phyloP scores from a whole-genome alignment of 148 eudicot species.

The Bassia scoparia region DNA sequence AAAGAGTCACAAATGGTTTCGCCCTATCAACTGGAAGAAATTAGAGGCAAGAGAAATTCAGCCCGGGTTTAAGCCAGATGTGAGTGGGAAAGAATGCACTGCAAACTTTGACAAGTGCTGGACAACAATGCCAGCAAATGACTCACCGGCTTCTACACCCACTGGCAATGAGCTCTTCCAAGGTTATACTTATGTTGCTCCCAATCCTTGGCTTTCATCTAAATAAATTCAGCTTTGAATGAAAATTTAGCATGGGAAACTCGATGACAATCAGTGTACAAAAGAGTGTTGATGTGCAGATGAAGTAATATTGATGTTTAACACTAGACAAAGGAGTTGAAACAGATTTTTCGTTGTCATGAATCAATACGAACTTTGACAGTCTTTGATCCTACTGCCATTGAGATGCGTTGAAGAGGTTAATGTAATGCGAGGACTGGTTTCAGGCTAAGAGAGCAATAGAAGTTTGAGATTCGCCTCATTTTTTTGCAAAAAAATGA shows the following conservation, averaged over 20 bases:
- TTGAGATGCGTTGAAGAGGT: not conserved
- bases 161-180: slow-evolving; percentile 64
- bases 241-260: no score
- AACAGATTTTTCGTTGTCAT: not conserved
- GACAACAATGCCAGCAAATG: slow-evolving; percentile 83
- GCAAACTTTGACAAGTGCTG: slow-evolving; percentile 87
- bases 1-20: slow-evolving; percentile 79
- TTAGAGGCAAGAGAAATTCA: slow-evolving; percentile 60
- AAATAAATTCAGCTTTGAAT: not conserved
- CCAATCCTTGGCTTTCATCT: slow-evolving; percentile 80
- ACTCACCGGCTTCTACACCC: slow-evolving; percentile 86
- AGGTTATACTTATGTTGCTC: slow-evolving; percentile 76
- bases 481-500: no score
- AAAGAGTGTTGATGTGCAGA: not conserved
- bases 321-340: not conserved
- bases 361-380: not conserved
- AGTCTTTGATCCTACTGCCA: not conserved
- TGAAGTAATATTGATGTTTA: not conserved
- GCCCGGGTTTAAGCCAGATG: slow-evolving; percentile 85
- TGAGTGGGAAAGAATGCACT: slow-evolving; percentile 72
- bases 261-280: no score
- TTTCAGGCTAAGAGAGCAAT: no score
- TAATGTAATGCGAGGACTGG: not conserved
- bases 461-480: no score
- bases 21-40: slow-evolving; percentile 79